These are phyloP conservation scores for Dictyostelium firmibasis DNA, from an alignment of 78 protist species.

Conservation along the genomic window DNA sequence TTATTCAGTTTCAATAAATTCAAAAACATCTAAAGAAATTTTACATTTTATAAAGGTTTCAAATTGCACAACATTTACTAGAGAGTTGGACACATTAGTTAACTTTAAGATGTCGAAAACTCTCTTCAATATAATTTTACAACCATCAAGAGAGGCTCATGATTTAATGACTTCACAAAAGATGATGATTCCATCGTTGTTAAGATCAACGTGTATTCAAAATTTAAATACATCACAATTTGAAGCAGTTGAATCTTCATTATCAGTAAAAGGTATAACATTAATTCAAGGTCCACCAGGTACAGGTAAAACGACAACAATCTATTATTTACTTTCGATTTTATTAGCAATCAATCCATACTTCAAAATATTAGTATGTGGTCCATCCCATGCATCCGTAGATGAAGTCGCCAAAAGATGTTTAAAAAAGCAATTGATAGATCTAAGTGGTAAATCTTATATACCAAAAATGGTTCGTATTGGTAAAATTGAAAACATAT, in stretches of 20 bases:
- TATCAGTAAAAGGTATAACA: neutral
- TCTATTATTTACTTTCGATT: neutral
- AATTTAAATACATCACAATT: slow-evolving; percentile 24
- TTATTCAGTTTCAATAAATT: neutral
- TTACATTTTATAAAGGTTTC: neutral
- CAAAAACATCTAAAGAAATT: neutral
- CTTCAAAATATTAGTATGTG: slow-evolving; percentile 80
- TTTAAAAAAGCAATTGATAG: neutral
- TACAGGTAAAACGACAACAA: slow-evolving; percentile 44
- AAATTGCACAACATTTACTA: slow-evolving; percentile 19
- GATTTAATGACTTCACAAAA: neutral
- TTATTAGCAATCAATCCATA: neutral
- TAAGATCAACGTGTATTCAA: neutral
- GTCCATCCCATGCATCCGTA: slow-evolving; percentile 91
- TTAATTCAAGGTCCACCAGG: slow-evolving; percentile 81
- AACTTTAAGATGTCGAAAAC: neutral
- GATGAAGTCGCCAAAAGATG: slow-evolving; percentile 89
- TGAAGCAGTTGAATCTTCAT: neutral
- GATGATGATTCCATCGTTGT: slow-evolving; percentile 5
- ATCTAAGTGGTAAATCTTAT: neutral
- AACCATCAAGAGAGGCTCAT: neutral
- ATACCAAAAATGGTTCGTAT: slow-evolving; percentile 43
- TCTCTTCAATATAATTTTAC: neutral
- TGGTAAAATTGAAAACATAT: slow-evolving; percentile 43
- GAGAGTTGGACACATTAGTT: slow-evolving; percentile 1